phyloP scores from a whole-genome alignment of 2,329 filamentous ascomycete species.

The Aaosphaeria arxii region DNA sequence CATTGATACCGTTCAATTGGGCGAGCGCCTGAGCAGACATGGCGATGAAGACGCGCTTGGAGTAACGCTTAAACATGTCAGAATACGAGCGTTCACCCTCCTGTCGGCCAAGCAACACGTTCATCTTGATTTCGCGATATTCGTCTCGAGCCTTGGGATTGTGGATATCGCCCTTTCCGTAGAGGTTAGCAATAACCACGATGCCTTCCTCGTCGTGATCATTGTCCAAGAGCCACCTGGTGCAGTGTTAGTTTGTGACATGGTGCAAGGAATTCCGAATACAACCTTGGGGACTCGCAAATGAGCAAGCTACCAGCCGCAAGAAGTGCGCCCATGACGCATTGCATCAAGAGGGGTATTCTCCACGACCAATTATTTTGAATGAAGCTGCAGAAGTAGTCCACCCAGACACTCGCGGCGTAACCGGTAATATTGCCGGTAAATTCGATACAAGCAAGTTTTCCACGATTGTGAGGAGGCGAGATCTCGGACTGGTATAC shows the following conservation, averaged over 20 bases:
- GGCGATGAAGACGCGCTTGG: constrained; percentile 90
- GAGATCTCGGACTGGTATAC: constrained; percentile 62
- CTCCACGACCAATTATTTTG: constrained; percentile 85
- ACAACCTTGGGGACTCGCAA: constrained; percentile 88
- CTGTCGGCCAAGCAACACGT: constrained; percentile 86
- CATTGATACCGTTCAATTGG: constrained; percentile 98
- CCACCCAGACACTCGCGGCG: constrained; percentile 95
- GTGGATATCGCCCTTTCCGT: constrained; percentile 93
- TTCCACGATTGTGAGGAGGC: constrained; percentile 91
- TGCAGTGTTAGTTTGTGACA: constrained; percentile 16
- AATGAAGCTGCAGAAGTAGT: constrained; percentile 95
- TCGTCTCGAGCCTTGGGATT: constrained; percentile 89
- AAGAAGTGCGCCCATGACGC: constrained; percentile 85
- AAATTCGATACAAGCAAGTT: constrained; percentile 96
- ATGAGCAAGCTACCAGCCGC: constrained; percentile 86
- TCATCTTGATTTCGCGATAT: constrained; percentile 98
- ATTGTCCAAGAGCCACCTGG: constrained; percentile 92
- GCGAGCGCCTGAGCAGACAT: constrained; percentile 97
- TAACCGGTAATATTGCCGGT: constrained; percentile 97
- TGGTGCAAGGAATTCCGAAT: not conserved
- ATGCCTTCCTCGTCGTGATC: constrained; percentile 98
- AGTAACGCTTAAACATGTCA: constrained; percentile 95
- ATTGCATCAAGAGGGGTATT: constrained; percentile 85
- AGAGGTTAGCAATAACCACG: constrained; percentile 95
- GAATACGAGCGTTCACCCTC: constrained; percentile 88